phyloP scores from a whole-genome alignment of 202 grass and related monocot species.

The Cymbopogon flexuosus region DNA sequence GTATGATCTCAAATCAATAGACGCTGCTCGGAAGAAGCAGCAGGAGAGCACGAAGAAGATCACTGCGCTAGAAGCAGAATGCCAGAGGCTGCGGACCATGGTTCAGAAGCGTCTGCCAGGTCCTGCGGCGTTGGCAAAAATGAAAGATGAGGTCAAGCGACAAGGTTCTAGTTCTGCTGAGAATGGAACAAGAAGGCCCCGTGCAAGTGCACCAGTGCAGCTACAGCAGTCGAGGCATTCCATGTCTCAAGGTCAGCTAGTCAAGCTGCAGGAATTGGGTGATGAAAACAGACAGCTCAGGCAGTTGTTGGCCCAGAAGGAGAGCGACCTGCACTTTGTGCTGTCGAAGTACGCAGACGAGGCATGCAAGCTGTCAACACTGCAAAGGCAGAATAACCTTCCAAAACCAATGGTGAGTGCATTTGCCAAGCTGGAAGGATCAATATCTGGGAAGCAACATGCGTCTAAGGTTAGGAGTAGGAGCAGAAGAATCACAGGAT shows the following conservation, averaged over 20 bases:
- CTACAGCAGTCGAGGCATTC: background rate
- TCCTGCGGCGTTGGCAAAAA: constrained; percentile 61
- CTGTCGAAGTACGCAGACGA: constrained; percentile 16
- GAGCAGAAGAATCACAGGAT: constrained; percentile 30
- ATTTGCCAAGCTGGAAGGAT: constrained; percentile 31
- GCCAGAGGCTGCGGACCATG: constrained; percentile 60
- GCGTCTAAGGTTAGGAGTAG: constrained; percentile 11
- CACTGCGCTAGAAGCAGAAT: constrained; percentile 51
- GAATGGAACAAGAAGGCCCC: constrained; percentile 29
- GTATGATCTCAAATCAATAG: constrained; percentile 53
- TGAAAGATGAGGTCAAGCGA: constrained; percentile 58
- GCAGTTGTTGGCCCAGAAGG: constrained; percentile 49
- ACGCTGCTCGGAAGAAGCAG: constrained; percentile 58
- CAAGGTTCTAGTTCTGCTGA: constrained; percentile 30
- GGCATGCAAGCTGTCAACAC: constrained; percentile 31
- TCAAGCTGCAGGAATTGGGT: constrained; percentile 42
- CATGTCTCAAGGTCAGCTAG: constrained; percentile 18
- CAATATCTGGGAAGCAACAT: constrained; percentile 32
- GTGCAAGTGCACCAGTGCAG: background rate
- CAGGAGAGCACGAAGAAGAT: constrained; percentile 55
- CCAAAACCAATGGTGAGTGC: constrained; percentile 37
- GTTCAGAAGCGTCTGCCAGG: constrained; percentile 65
- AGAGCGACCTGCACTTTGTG: constrained; percentile 42
- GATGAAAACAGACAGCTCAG: constrained; percentile 66
- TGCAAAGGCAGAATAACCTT: constrained; percentile 29